These are phyloP conservation scores for Zizania palustris DNA, from an alignment of 202 grass and related monocot genomes.

Conservation along the genomic window DNA sequence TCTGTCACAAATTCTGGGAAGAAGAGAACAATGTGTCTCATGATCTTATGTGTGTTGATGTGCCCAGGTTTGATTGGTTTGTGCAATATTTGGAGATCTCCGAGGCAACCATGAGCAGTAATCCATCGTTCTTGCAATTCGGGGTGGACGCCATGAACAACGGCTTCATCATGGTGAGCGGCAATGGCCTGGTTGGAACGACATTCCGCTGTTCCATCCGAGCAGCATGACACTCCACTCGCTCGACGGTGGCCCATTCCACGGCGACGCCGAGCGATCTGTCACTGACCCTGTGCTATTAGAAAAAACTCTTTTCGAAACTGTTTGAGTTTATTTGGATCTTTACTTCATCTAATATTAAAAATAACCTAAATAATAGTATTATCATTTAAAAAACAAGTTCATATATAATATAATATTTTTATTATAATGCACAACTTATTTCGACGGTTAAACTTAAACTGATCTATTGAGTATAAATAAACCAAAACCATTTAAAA, in stretches of 20 bases:
- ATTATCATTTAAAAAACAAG: no score
- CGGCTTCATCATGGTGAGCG: constrained; percentile 34
- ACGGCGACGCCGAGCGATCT: constrained; percentile 51
- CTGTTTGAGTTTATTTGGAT: no score
- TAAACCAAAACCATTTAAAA: no score
- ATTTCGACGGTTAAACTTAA: no score
- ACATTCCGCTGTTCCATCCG: constrained; percentile 38
- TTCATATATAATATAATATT: no score
- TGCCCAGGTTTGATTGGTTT: constrained; percentile 16
- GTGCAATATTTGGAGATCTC: not conserved
- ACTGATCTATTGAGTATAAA: no score
- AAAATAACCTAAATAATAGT: no score
- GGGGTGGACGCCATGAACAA: constrained; percentile 40
- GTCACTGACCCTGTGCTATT: constrained; percentile 46
- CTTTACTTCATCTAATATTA: no score
- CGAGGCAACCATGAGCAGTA: constrained; percentile 19
- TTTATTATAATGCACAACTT: no score
- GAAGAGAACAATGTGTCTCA: constrained; percentile 30
- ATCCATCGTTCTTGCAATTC: constrained; percentile 37
- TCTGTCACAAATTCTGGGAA: constrained; percentile 16
- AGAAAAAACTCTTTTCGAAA: no score
- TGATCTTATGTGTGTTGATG: constrained; percentile 9
- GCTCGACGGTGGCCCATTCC: not conserved
- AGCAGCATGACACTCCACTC: constrained; percentile 20
- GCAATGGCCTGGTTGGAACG: constrained; percentile 28